Percentiles rank a stretch among this genome's conserved stretches.
Evolutionary conservation across 108 stramenopile genomes (phyloP).

Genomic region (Craspedostauros australis): DNA sequence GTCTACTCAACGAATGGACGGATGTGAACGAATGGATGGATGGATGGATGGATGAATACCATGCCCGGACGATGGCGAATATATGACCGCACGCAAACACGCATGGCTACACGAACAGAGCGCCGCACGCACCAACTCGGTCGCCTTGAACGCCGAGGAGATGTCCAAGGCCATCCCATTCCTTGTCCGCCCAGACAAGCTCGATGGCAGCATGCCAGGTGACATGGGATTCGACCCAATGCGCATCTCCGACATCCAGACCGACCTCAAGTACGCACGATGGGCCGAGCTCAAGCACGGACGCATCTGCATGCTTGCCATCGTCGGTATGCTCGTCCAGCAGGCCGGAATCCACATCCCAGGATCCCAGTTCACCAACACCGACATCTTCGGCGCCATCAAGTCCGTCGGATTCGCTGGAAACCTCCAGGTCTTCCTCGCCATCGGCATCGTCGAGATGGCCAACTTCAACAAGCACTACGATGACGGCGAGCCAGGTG

Average conservation of each 20-base stretch:
- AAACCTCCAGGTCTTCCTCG: conserved; percentile 75
- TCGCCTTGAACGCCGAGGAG: conserved; percentile 66
- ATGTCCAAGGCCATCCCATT: conserved; percentile 91
- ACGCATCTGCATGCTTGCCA: conserved; percentile 88
- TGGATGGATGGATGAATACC: no score
- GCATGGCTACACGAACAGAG: no score
- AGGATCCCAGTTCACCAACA: conserved; percentile 69
- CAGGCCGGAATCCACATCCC: conserved; percentile 69
- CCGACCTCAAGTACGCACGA: conserved; percentile 83
- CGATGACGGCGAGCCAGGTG: conserved; percentile 71
- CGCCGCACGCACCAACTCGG: conserved; percentile 28
- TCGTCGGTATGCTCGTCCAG: conserved; percentile 77
- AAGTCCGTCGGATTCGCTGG: conserved; percentile 61
- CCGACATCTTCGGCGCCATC: conserved; percentile 76
- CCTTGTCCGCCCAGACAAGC: conserved; percentile 85
- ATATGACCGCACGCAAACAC: no score
- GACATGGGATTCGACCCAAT: conserved; percentile 97
- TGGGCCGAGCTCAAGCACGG: conserved; percentile 92
- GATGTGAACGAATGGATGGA: no score
- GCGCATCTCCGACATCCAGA: conserved; percentile 71
- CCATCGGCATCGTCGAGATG: conserved; percentile 64
- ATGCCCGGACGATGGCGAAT: no score
- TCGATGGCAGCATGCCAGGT: conserved; percentile 92
- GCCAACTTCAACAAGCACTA: conserved; percentile 73
- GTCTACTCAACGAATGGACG: no score